A percentile compares a stretch with the other conserved stretches of the same genome.
These are phyloP conservation scores for Microascus cirrosus DNA, from an alignment of 2,329 filamentous ascomycete species.

Conservation along the genomic window DNA sequence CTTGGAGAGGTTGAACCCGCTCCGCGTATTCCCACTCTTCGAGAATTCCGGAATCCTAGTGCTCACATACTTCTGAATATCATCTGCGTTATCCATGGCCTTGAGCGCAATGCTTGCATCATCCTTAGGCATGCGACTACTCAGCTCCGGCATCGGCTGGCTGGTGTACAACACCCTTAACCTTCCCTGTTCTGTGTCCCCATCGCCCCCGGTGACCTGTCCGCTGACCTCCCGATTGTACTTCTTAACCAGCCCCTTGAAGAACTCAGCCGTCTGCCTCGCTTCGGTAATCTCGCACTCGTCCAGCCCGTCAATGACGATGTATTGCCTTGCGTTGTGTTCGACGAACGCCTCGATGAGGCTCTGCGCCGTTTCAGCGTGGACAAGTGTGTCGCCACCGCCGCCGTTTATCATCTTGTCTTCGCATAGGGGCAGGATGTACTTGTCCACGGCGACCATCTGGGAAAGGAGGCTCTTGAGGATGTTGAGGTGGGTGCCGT, in stretches of 20 bases:
- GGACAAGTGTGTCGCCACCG: background rate
- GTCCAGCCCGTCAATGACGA: constrained; percentile 33
- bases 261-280: constrained; percentile 16
- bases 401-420: background rate
- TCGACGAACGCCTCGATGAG: constrained; percentile 20
- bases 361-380: constrained; percentile 11
- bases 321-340: constrained; percentile 15
- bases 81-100: constrained; percentile 6
- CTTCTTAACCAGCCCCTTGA: constrained; percentile 2
- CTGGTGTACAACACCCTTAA: background rate
- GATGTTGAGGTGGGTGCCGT: background rate
- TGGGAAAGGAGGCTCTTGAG: background rate
- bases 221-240: background rate
- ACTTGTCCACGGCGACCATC: background rate
- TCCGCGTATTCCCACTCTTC: background rate
- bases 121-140: background rate
- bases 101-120: constrained; percentile 13
- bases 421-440: background rate
- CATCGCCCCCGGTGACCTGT: background rate
- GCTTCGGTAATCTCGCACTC: constrained; percentile 21
- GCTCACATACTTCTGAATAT: constrained; percentile 7
- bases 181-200: background rate
- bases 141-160: background rate
- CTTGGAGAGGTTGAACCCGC: background rate
- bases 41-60: constrained; percentile 1